These are phyloP conservation scores for Apiospora koreana DNA, from an alignment of 2,329 filamentous ascomycete species.

Conservation along the genomic window DNA sequence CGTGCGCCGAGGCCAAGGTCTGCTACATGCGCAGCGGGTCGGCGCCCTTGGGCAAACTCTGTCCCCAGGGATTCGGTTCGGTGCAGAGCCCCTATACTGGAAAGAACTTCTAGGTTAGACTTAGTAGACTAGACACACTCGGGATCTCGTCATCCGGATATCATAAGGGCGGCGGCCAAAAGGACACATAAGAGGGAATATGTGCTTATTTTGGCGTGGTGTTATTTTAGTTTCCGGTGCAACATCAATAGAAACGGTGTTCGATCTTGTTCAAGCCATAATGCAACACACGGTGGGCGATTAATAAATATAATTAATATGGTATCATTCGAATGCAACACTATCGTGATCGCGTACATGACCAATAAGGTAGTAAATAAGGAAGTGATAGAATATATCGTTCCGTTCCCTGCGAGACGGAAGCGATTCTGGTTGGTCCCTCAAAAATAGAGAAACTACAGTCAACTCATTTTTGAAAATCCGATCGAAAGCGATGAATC, in stretches of 20 bases:
- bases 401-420: background rate
- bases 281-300: background rate
- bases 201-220: too few relatives aligned
- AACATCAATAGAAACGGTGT: too few relatives aligned
- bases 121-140: background rate
- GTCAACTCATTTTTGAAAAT: background rate
- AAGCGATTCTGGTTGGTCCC: background rate
- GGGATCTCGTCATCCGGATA: background rate
- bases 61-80: slow-evolving; percentile 50
- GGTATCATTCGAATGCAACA: background rate
- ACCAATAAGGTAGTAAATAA: background rate
- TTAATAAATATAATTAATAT: background rate
- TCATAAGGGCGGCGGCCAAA: background rate
- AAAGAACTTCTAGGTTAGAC: slow-evolving; percentile 28
- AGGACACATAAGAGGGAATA: background rate
- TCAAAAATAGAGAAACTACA: background rate
- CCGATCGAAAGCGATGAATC: background rate
- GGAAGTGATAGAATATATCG: background rate
- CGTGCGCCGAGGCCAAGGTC: slow-evolving; percentile 54
- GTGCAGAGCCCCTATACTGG: slow-evolving; percentile 39
- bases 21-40: slow-evolving; percentile 62
- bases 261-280: too few relatives aligned
- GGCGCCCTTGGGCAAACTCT: slow-evolving; percentile 49
- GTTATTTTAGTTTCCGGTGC: too few relatives aligned
- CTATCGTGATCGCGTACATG: background rate